Base-by-base conservation (phyloP, 2,329 filamentous ascomycete genomes). In the Paraphoma sp. region DNA sequence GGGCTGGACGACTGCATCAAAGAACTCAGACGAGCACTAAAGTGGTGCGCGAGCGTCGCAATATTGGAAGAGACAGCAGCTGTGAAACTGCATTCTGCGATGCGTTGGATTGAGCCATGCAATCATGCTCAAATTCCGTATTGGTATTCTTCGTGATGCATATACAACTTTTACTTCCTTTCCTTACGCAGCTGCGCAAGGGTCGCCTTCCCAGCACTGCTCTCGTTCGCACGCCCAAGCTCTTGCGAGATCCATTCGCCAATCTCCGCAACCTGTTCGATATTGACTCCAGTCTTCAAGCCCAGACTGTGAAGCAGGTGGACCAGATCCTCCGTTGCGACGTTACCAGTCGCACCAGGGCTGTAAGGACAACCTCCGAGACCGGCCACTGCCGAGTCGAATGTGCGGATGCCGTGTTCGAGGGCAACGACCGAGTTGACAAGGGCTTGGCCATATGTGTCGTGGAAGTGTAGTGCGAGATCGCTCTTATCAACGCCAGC, bases 361-460 rank as follows among this genome's bases (percentile, higher is more conserved):
- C 89, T 91, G 71, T 91, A 96, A 0, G 92, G 92, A 71, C 92
- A 96, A 0, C 92, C 92, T 1, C 92, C 92, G 0, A 96, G 81
- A 0, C 92, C 92, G 2, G 86, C 90, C 1, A 96, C 90, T 51
- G 89, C 91, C 62, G 86, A 86, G 71, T 96, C 92, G 72, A 96
- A 95, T 0, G 86, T 90, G 31, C 90, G 80, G 41, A 96, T 85
- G 0, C 92, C 92, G 64, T 90, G 86, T 71, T 92, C 89, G 30
- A 95, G 83, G 38, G 89, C 88, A 0, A 93, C 87, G 10, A 91
- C 87, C 5, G 88, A 89, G 71, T 96, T 96, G 7, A 92, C 89
- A n/a, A 94, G 80, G 1, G 91, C 92, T 79, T 93, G 89, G 1
- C 91, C 92, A 71, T 93, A 94, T 1, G 92, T 96, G 71, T 96